phyloP scores from a whole-genome alignment of 305 asterid species.

The Fraxinus latifolia region DNA sequence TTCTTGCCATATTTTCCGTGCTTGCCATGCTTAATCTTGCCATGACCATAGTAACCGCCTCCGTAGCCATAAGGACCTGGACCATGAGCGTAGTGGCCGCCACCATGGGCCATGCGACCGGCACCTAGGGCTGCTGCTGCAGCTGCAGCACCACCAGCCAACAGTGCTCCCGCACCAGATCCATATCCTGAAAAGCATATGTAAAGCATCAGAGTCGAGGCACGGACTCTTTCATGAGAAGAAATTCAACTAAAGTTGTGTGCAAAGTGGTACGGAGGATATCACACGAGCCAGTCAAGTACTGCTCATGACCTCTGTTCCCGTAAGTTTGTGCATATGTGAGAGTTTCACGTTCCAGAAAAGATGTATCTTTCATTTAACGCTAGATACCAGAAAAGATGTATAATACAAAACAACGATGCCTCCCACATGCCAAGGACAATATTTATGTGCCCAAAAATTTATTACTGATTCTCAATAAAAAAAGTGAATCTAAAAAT shows the following conservation, averaged over 20 bases:
- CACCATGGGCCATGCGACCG: slow-evolving; percentile 17
- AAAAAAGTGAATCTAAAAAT: background rate
- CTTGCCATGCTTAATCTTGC: slow-evolving; percentile 35
- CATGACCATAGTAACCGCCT: slow-evolving; percentile 25
- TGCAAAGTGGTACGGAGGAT: background rate
- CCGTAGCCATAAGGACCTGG: slow-evolving; percentile 18
- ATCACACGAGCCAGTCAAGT: background rate
- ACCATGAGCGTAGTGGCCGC: slow-evolving; percentile 21
- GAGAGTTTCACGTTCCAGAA: background rate
- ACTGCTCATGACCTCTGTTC: background rate
- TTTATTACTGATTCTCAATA: background rate
- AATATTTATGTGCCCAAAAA: background rate
- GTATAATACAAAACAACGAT: background rate
- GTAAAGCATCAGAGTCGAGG: background rate
- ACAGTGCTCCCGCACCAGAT: slow-evolving; percentile 31
- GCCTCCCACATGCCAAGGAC: background rate
- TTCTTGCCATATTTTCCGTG: slow-evolving; percentile 25
- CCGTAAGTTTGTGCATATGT: background rate
- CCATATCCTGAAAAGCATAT: slow-evolving; percentile 34
- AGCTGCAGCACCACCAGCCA: slow-evolving; percentile 54
- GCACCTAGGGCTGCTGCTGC: slow-evolving; percentile 42
- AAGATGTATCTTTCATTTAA: too few species aligned
- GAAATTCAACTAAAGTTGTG: background rate
- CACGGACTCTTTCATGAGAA: background rate
- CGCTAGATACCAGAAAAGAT: background rate